These are phyloP conservation scores for Arthrinium puccinioides DNA, from an alignment of 2,329 filamentous ascomycete species.

Conservation along the genomic window DNA sequence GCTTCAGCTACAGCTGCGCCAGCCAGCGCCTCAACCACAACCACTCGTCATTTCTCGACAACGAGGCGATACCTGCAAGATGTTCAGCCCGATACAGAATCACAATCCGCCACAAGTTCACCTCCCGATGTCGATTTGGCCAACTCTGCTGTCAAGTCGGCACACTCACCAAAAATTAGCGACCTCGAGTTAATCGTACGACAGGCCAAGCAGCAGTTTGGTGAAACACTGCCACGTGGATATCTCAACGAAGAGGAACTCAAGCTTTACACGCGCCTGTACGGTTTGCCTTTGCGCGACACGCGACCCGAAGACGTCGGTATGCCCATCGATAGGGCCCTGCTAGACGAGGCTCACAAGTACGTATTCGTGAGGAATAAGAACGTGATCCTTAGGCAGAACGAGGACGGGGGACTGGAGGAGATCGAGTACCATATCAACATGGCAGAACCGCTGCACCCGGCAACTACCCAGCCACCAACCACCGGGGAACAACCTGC, in stretches of 20 bases:
- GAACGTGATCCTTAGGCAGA: constrained; percentile 46
- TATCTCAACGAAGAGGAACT: constrained; percentile 66
- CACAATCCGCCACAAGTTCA: too few relatives aligned
- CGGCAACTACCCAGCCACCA: constrained; percentile 2
- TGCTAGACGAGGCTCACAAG: constrained; percentile 9
- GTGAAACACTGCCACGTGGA: constrained; percentile 66
- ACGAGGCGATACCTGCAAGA: too few relatives aligned
- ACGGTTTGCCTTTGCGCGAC: constrained; percentile 64
- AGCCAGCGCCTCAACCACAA: too few relatives aligned
- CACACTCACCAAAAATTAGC: constrained; percentile 9
- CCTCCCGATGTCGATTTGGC: too few relatives aligned
- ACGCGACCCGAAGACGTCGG: constrained; percentile 54
- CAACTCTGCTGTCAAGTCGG: not conserved
- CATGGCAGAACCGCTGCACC: constrained; percentile 4
- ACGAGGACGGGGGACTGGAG: constrained; percentile 50
- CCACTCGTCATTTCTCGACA: too few relatives aligned
- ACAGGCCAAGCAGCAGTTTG: constrained; percentile 65
- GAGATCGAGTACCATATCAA: constrained; percentile 47
- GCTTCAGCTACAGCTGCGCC: too few relatives aligned
- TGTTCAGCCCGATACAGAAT: too few relatives aligned
- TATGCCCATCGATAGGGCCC: constrained; percentile 28
- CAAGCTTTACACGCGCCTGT: constrained; percentile 69
- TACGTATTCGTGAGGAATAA: constrained; percentile 18
- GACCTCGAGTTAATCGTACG: constrained; percentile 60
- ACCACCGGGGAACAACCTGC: not conserved